These are phyloP conservation scores for Phytophthora macrochlamydospora DNA, from an alignment of 352 stramenopile species.

Conservation along the genomic window DNA sequence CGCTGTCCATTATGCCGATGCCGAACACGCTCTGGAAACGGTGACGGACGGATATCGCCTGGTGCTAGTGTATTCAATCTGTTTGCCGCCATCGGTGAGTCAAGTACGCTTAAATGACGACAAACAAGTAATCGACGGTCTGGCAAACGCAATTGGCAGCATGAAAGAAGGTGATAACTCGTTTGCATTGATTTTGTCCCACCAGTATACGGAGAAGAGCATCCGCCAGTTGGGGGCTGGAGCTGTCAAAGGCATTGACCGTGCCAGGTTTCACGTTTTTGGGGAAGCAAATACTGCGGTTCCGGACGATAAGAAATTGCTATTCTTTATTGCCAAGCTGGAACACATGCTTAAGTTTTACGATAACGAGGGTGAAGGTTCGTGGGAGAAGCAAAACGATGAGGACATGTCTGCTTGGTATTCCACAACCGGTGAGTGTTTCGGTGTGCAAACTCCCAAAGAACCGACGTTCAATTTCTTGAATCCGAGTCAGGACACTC, in stretches of 20 bases:
- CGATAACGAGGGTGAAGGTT: neutral
- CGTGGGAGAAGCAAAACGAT: neutral
- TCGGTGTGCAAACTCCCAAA: neutral
- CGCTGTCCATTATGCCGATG: conserved; percentile 31
- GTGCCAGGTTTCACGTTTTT: conserved; percentile 9
- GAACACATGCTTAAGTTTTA: conserved; percentile 15
- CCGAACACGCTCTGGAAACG: conserved; percentile 21
- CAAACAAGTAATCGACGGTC: neutral
- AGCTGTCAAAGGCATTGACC: conserved; percentile 23
- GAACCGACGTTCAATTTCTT: conserved; percentile 16
- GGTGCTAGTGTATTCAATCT: conserved; percentile 29
- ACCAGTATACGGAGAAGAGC: conserved; percentile 27
- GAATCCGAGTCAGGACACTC: conserved; percentile 24
- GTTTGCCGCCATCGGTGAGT: conserved; percentile 13
- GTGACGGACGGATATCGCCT: conserved; percentile 27
- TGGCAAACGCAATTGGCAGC: conserved; percentile 24
- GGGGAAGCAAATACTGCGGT: conserved; percentile 9
- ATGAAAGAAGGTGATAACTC: conserved; percentile 42
- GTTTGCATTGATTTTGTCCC: conserved; percentile 17
- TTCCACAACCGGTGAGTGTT: neutral
- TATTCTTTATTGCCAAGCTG: conserved; percentile 18
- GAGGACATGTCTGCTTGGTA: conserved; percentile 13
- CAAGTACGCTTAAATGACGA: conserved; percentile 4
- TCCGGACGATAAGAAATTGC: conserved; percentile 1
- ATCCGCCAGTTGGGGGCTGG: conserved; percentile 13